Evolutionary conservation across 306 rosid species (phyloP), one percentile per base, ranked within the genome.

Genomic region (Medicago truncatula): DNA sequence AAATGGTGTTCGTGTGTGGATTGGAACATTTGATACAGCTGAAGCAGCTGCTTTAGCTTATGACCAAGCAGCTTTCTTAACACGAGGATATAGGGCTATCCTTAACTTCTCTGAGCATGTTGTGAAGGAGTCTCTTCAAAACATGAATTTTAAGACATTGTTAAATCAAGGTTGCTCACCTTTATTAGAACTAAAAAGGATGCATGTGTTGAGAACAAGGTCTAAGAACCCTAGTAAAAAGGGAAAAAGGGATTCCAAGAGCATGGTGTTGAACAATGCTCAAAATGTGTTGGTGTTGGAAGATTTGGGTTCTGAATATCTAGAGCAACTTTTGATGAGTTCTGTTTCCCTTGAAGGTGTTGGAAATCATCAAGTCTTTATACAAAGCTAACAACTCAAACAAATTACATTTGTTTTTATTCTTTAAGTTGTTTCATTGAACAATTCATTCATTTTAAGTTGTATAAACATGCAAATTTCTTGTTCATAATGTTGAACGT

Each of bases 1-100:
- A 70, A 86, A 87, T 6, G 97, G 97, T 0, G 23, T 64, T 7
- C 67, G 97, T 39, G 97, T 92, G 6, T 92, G 97, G 97, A 88
- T 92, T 0, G 97, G 97, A 18, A 92, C 97, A 0, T 92, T 92
- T 18, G 93, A 89, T 0, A 89, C 74, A 16, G 88, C 93, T 0
- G 93, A 89, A 82, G 93, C 80, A 1, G 96, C 96, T 53, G 97
- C 96, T 65, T 59, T 92, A 4, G 96, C 97, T 1, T 89, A 92
- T 60, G 97, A 92, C 54, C 97, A 92, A 78, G 97, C 96, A n/a
- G 96, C 97, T 64, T 86, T 85, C 59, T 50, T 82, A 12, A 79
- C 88, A 74, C 73, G 85, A 67, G 82, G 79, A 16, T 4, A 16
- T 3, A 38, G 21, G 1, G 74, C 97, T 1, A 84, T 85, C 5